Conservation (phyloP, 2,329 filamentous ascomycete species). For the Blumeria hordei region DNA sequence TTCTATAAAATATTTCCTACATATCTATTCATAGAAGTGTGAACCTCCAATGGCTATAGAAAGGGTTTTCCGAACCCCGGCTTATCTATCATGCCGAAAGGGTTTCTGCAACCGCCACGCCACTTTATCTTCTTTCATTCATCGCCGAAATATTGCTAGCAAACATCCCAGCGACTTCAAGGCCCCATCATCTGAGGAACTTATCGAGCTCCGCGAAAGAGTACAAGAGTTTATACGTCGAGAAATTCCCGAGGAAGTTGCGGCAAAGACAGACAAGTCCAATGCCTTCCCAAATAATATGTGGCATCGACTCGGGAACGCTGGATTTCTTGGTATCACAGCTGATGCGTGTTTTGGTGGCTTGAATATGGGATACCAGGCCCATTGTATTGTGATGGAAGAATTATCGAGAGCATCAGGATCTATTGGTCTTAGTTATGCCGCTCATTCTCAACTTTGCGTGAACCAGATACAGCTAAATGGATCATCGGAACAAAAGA, state of each 20-base stretch:
- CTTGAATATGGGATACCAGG: conserved; percentile 81
- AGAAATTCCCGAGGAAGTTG: conserved; percentile 67
- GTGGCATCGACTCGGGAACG: conserved; percentile 84
- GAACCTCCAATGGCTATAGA: conserved; percentile 9
- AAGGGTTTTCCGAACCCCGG: conserved; percentile 8
- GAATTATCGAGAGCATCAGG: conserved; percentile 73
- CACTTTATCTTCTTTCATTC: conserved; percentile 10
- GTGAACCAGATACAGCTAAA: conserved; percentile 93
- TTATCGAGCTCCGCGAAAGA: conserved; percentile 26
- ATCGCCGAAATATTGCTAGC: conserved; percentile 29
- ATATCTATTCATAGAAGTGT: too few relatives aligned
- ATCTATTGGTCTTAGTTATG: conserved; percentile 73
- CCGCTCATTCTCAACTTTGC: conserved; percentile 86
- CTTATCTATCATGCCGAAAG: conserved; percentile 10
- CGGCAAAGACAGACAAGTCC: conserved; percentile 54
- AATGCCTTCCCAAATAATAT: conserved; percentile 80
- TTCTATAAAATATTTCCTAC: too few relatives aligned
- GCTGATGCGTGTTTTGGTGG: conserved; percentile 83
- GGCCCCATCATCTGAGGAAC: conserved; percentile 25
- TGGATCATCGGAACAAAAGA: conserved; percentile 55
- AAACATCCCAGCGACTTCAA: conserved; percentile 43
- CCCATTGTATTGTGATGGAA: conserved; percentile 87
- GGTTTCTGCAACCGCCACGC: conserved; percentile 3
- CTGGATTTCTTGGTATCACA: conserved; percentile 78
- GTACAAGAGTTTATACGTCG: conserved; percentile 60